Percentiles rank a stretch among this genome's conserved stretches.
These are phyloP conservation scores for Fusarium heterosporum DNA, from an alignment of 2,329 filamentous ascomycete species.

Conservation along the genomic window DNA sequence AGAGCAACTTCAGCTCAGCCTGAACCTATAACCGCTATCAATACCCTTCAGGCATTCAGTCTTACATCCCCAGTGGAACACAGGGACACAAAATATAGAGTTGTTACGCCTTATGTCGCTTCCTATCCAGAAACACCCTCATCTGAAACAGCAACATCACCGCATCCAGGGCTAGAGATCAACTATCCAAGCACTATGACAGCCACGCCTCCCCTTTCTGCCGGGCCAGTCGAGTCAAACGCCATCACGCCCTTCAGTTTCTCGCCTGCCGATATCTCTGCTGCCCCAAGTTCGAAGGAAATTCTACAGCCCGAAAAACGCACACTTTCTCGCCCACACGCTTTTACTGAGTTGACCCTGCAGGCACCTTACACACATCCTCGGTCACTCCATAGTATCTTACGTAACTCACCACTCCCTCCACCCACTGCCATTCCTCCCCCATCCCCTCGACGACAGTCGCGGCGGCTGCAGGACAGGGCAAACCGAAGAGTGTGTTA, in stretches of 20 bases:
- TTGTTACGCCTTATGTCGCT: constrained; percentile 59
- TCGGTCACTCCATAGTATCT: constrained; percentile 70
- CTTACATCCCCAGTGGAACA: constrained; percentile 49
- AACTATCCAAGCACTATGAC: constrained; percentile 68
- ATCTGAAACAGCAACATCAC: constrained; percentile 63
- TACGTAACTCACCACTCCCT: constrained; percentile 73
- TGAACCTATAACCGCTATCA: constrained; percentile 63
- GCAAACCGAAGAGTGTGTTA: constrained; percentile 69
- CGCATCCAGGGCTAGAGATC: constrained; percentile 57
- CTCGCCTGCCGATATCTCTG: constrained; percentile 51
- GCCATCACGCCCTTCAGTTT: constrained; percentile 61
- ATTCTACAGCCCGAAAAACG: constrained; percentile 33
- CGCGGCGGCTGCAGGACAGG: constrained; percentile 65
- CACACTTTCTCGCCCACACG: constrained; percentile 26
- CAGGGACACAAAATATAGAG: constrained; percentile 49
- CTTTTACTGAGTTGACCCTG: constrained; percentile 27
- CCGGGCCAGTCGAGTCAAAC: constrained; percentile 61
- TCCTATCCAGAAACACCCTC: constrained; percentile 66
- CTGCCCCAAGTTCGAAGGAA: constrained; percentile 7
- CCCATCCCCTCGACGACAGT: constrained; percentile 65
- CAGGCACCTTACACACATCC: constrained; percentile 69
- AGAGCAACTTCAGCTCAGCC: constrained; percentile 63
- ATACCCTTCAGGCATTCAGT: constrained; percentile 53
- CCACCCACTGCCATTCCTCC: constrained; percentile 63
- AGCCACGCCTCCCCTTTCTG: constrained; percentile 69